These are phyloP conservation scores for Chlamydomonas schloesseri DNA, from an alignment of 139 green algal species.

Conservation along the genomic window DNA sequence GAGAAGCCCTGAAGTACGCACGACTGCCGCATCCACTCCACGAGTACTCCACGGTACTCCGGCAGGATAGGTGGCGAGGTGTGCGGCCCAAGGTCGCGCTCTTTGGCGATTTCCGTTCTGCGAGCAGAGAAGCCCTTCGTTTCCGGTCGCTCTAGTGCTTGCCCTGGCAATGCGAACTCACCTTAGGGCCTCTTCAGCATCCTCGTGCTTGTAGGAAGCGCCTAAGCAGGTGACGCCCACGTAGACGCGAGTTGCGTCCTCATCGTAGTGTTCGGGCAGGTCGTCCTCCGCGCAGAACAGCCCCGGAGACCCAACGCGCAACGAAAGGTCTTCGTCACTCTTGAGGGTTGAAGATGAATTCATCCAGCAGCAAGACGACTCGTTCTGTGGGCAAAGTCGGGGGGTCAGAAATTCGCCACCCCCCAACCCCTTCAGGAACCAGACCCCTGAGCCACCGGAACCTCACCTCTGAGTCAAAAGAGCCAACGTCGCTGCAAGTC, in stretches of 20 bases:
- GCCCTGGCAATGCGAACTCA: neutral
- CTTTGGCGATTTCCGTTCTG: conserved; percentile 23
- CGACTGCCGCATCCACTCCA: conserved; percentile 22
- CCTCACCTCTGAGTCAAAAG: conserved; percentile 33
- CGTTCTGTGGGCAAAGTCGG: neutral
- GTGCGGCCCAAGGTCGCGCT: neutral
- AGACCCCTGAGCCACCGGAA: neutral
- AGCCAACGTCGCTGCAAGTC: conserved; percentile 15
- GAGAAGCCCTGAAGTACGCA: neutral
- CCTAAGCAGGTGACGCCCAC: neutral
- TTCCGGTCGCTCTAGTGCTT: neutral
- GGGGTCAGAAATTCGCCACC: neutral
- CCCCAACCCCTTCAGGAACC: neutral
- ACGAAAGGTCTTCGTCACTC: neutral
- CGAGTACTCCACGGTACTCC: neutral
- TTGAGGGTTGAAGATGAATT: neutral
- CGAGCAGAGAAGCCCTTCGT: neutral
- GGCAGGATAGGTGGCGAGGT: neutral
- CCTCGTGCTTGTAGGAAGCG: neutral
- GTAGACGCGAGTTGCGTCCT: neutral
- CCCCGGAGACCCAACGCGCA: neutral
- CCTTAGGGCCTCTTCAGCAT: conserved; percentile 5
- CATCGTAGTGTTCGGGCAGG: neutral
- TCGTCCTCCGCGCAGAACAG: neutral
- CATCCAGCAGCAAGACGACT: neutral